These are phyloP conservation scores for Microcyclosporella mali DNA, from an alignment of 2,329 filamentous ascomycete genomes.

Conservation along the genomic window DNA sequence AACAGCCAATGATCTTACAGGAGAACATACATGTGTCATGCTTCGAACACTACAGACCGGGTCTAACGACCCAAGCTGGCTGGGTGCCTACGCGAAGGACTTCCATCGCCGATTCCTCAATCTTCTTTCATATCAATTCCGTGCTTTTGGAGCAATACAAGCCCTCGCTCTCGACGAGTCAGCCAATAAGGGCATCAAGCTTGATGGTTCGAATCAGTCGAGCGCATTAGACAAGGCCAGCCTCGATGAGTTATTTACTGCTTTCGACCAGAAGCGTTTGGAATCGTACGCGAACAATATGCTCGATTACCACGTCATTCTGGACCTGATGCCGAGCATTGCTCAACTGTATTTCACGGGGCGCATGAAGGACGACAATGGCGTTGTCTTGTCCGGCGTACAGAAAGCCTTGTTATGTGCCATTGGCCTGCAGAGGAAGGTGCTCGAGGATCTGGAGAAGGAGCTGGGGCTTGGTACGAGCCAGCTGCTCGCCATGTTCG, in stretches of 20 bases:
- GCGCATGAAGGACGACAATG: conserved; percentile 46
- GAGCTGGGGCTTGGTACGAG: conserved; percentile 68
- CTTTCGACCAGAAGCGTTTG: conserved; percentile 89
- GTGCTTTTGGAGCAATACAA: conserved; percentile 67
- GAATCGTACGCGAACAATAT: conserved; percentile 96
- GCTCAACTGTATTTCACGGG: conserved; percentile 80
- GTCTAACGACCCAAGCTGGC: conserved; percentile 67
- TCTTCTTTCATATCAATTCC: conserved; percentile 88
- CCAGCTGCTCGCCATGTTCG: conserved; percentile 92
- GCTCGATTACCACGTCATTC: conserved; percentile 94
- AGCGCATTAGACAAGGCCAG: conserved; percentile 63
- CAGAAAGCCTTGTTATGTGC: conserved; percentile 85
- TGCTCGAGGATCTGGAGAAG: conserved; percentile 69
- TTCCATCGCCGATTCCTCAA: conserved; percentile 92
- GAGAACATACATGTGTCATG: conserved; percentile 98
- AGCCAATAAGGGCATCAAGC: conserved; percentile 63
- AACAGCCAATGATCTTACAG: conserved; percentile 91
- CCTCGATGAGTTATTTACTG: conserved; percentile 71
- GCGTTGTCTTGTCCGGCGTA: conserved; percentile 68
- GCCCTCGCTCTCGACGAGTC: conserved; percentile 86
- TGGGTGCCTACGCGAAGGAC: conserved; percentile 83
- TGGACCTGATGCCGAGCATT: conserved; percentile 82
- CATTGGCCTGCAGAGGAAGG: conserved; percentile 84
- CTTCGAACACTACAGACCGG: conserved; percentile 64
- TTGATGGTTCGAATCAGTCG: conserved; percentile 50